Conservation (phyloP, 352 stramenopile genomes). For the Pythium utonaiense region DNA sequence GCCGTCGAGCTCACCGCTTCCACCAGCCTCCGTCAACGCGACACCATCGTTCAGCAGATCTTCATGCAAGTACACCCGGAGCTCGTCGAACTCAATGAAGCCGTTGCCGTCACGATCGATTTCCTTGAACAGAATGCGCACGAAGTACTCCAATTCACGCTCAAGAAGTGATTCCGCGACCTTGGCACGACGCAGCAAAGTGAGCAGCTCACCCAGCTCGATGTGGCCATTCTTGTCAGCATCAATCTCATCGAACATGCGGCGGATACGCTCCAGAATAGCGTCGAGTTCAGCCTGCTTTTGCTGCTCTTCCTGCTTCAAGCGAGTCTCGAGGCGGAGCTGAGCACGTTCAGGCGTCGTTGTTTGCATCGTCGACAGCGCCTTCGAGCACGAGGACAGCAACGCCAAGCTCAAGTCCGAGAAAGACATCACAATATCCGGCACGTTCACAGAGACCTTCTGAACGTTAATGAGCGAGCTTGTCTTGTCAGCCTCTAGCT, state of each 20-base stretch:
- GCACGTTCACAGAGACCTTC: slow-evolving; percentile 25
- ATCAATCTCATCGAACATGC: slow-evolving; percentile 41
- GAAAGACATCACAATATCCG: slow-evolving; percentile 34
- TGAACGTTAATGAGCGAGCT: slow-evolving; percentile 17
- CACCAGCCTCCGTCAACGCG: slow-evolving; percentile 10
- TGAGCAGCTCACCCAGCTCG: slow-evolving; percentile 31
- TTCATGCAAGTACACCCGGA: slow-evolving; percentile 51
- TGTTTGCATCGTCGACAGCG: slow-evolving; percentile 28
- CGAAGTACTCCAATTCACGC: slow-evolving; percentile 33
- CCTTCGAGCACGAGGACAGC: slow-evolving; percentile 28
- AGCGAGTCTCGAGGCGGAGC: slow-evolving; percentile 25
- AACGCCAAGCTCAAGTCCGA: slow-evolving; percentile 39
- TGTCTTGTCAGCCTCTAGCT: slow-evolving; percentile 14
- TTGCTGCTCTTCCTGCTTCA: slow-evolving; percentile 23
- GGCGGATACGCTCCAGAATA: slow-evolving; percentile 29
- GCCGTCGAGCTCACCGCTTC: slow-evolving; percentile 27
- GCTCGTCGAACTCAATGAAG: slow-evolving; percentile 91
- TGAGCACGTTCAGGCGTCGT: slow-evolving; percentile 34
- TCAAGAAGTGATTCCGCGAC: slow-evolving; percentile 31
- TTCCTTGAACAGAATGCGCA: slow-evolving; percentile 39
- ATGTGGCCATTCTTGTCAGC: slow-evolving; percentile 35
- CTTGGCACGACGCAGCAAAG: slow-evolving; percentile 28
- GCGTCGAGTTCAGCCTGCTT: slow-evolving; percentile 27
- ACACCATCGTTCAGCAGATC: slow-evolving; percentile 18
- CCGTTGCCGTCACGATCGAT: slow-evolving; percentile 86